Evolutionary conservation across 2,329 filamentous ascomycete species (phyloP), one percentile per base, ranked within the genome.

Genomic region (Nigrospora sphaerica): DNA sequence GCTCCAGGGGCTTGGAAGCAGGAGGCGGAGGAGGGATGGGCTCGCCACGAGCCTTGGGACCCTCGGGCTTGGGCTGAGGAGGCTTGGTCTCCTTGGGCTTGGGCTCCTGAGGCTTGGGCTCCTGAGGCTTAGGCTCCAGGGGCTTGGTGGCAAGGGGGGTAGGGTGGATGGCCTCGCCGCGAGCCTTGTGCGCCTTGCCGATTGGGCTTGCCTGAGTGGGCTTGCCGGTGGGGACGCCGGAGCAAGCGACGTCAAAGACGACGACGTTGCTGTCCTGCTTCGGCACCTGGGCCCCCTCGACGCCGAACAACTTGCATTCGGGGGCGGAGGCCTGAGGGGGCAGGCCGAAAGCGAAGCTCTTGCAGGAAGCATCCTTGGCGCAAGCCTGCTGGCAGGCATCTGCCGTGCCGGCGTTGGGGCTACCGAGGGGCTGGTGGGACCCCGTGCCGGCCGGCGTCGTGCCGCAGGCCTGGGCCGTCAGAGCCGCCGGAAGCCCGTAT

Each of bases 191-290:
- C 28, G 18, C 12, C 16, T 13, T 9, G 1, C 45, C 45, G 6
- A 42, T 32, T 3, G 48, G 48, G 28, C 39, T 37, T 18, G 35
- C 31, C n/a, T 39, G 14, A 13, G 48, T 50, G 12, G 48, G 48
- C 13, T 42, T 40, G 23, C 16, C 28, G 33, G 32, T 50, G 14
- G 48, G 48, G 18, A 50, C 46, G 33, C 36, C 40, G 37, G 18
- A 33, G 46, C 48, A 50, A 42, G 16, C 46, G 10, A 42, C n/a
- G 39, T 50, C 48, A 32, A 48, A 50, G 42, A 44, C 48, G 11
- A 42, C 32, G 14, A 50, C 35, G 36, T 50, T 47, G 46, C 23
- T 42, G 18, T 45, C 36, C 46, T 46, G 48, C 28, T 42, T 17
- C 3, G 48, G 46, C n/a, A 50, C 46, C 48, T 50, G 42, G 5